Base-by-base conservation (phyloP, 2,329 filamentous ascomycete species). In the Fusarium sp. region DNA sequence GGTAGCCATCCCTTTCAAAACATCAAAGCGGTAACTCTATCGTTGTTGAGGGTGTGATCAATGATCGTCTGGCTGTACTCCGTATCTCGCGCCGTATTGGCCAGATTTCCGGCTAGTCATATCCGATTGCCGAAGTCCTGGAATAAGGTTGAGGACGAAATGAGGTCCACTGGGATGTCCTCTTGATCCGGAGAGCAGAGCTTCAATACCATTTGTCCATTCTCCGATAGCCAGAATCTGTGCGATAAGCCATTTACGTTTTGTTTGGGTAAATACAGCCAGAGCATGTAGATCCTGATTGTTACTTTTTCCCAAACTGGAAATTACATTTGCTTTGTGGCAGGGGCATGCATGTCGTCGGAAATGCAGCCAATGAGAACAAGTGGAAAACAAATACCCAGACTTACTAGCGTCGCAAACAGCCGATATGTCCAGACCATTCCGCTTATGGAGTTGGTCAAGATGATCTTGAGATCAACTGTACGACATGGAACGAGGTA, bases 301-400 rank as follows among this genome's bases (percentile, higher is more conserved):
- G 1, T 4, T 7, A 3, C 14, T 54, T 23, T 42, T 60, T 54
- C 27, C 35, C 9, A 55, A 60, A 54, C 1, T 18, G 37, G 46
- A 35, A 60, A 33, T 55, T 55, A 7, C 21, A 7, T 2, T 2
- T 5, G n/a, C 4, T 11, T 25, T 7, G 31, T 19, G 9, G 9
- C 9, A 7, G 19, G 6, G 10, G 4, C 10, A n/a, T 25, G 9
- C 3, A 15, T 1, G n/a, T 8, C 3, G 27, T 55, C 46, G 46
- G 57, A 2, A 29, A n/a, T 4, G 2, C n/a, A 37, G 15, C 57
- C 57, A 60, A 54, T 60, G 7, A 4, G 16, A 35, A 0, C 10
- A 10, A 12, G n/a, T 3, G 57, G 57, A 37, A 60, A 55, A 35
- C 29, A 60, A 55, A 41, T 55, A 60, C 10, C 57, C 27, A 29